These are phyloP conservation scores for Magnolia sinica DNA, from an alignment of 164 flowering plant genomes.

Conservation along the genomic window DNA sequence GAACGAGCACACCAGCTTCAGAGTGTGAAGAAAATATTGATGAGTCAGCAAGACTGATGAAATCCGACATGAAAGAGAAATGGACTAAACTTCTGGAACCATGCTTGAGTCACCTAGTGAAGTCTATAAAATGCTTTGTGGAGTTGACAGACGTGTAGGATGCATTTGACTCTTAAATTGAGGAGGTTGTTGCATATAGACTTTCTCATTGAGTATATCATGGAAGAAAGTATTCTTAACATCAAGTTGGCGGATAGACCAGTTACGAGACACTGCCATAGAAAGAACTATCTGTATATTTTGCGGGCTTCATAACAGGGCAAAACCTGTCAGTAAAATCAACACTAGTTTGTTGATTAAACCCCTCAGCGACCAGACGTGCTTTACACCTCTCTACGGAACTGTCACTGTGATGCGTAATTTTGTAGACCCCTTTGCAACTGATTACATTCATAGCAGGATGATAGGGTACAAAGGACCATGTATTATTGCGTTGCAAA, in stretches of 20 bases:
- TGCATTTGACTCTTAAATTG: too few relatives aligned
- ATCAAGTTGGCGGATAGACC: background rate
- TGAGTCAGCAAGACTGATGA: too few relatives aligned
- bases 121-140: too few relatives aligned
- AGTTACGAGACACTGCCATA: background rate
- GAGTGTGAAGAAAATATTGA: too few relatives aligned
- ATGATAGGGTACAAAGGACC: too few relatives aligned
- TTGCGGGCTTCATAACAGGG: background rate
- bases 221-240: background rate
- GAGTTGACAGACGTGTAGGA: too few relatives aligned
- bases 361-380: background rate
- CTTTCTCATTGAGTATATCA: background rate
- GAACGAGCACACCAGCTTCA: too few relatives aligned
- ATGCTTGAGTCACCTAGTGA: too few relatives aligned
- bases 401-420: background rate
- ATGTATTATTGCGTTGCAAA: too few relatives aligned
- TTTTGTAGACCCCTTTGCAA: slow-evolving; percentile 1
- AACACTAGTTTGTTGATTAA: background rate
- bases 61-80: too few relatives aligned
- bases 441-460: background rate
- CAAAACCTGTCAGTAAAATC: background rate
- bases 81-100: too few relatives aligned
- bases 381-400: background rate
- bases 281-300: background rate
- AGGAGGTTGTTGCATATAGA: too few relatives aligned